Base-by-base conservation (phyloP, 805 yeast species). In the Ogataea chonburiensis region DNA sequence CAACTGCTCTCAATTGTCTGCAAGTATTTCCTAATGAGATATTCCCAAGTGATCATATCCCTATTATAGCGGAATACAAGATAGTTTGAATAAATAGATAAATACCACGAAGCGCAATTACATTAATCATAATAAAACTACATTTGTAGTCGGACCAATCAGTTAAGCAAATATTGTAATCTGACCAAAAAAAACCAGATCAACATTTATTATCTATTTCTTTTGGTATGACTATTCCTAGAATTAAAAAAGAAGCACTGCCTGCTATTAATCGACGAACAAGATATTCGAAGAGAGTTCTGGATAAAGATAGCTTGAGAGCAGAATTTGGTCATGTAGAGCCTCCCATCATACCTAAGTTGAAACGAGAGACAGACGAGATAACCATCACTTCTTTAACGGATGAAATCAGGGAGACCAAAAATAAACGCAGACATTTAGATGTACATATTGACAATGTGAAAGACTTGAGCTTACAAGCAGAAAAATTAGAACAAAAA, bases 31-130 rank as follows among this genome's bases (percentile, higher is more conserved):
- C 85, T 1, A 78, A 79, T 43, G 60, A 55, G 26, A 70, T 70
- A 13, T 79, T 73, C 44, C 85, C 86, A 4, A 78, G 79, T 34
- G 81, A 76, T 38, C 63, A 58, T 35, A 42, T 57, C 6, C 62
- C 63, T 2, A 57, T 58, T 6, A 12, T 57, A 15, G 51, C 58
- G 7, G 50, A 53, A 24, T 45, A 57, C 29, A 28, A 29, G 17
- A 27, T 43, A 19, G 7, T 27, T 5, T 10, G 14, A 23, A 7
- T 22, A 17, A 20, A 12, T 7, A 11, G 6, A 15, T 7, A 8
- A 13, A 7, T 25, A 11, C 7, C 5, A 25, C 12, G n/a, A 25
- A 17, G n/a, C n/a, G n/a, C n/a, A n/a, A n/a, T n/a, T n/a, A n/a
- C n/a, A n/a, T n/a, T n/a, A n/a, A n/a, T n/a, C n/a, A n/a, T n/a